Evolutionary conservation across 139 green algal genomes (phyloP), one percentile per base, ranked within the genome.

Genomic region (Penium margaritaceum): DNA sequence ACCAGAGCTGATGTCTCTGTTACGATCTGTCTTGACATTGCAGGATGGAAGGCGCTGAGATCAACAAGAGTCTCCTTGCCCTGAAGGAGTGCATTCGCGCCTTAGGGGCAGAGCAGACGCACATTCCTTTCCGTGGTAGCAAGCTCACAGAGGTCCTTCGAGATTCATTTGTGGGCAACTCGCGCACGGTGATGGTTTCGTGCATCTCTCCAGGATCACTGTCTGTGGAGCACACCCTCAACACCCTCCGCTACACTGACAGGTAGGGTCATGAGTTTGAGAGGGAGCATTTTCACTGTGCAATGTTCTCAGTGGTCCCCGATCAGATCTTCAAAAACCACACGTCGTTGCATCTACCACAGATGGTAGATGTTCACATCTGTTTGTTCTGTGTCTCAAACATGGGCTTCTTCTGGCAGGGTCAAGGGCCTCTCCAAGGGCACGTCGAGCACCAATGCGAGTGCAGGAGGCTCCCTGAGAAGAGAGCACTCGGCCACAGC

Each of bases 161-260:
- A 3, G 89, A 94, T 72, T 88, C 77, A 32, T 94, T 94, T 63
- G 43, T 94, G 4, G 89, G 89, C 15, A 74, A 87, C 47, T 67
- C 89, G 0, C 84, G 90, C 63, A 97, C 94, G 0, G 94, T 99
- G 32, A 99, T 99, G 94, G 96, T 99, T 61, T 93, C 94, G 29
- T 96, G 95, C 76, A 90, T 99, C 65, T 95, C 89, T 3, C 94
- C 94, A 27, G 91, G 84, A 65, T 82, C 75, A 6, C 66, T 64
- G 9, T 92, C 81, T 34, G 95, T 95, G 66, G 94, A 98, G 87
- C 91, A 99, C 85, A 97, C 92, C 5, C 88, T 99, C 51, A 99
- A 99, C 84, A 98, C 94, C 14, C 86, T 99, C 67, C 83, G 94
- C 29, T 99, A 98, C 73, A 91, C 94, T 6, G 92, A 98, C 83